Evolutionary conservation across 805 yeast species (phyloP).

Genomic region (Candida bentonensis): DNA sequence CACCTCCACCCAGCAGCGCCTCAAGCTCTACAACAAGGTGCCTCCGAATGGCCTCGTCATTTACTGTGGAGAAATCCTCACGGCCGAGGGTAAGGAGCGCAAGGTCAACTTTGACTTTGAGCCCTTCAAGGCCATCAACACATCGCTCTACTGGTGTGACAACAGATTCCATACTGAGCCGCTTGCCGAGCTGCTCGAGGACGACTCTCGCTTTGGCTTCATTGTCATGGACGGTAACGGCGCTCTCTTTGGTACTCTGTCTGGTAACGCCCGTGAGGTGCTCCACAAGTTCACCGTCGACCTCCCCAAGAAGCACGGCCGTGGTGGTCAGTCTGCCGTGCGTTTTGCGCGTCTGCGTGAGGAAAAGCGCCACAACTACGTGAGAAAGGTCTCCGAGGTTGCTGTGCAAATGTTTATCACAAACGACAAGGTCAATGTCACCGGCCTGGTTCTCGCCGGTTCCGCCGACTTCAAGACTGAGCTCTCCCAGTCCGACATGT

Average conservation of each 20-base stretch:
- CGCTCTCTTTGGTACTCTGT: conserved; percentile 83
- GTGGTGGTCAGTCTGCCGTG: conserved; percentile 99
- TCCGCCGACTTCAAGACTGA: conserved; percentile 98
- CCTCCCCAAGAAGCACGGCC: conserved; percentile 98
- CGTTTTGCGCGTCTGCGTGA: conserved; percentile 99
- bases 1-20: conserved; percentile 94
- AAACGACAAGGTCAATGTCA: conserved; percentile 85
- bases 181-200: conserved; percentile 79
- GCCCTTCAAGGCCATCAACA: conserved; percentile 97
- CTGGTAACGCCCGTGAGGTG: conserved; percentile 95
- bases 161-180: conserved; percentile 98
- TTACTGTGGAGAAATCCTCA: conserved; percentile 96
- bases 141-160: conserved; percentile 92
- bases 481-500: conserved; percentile 81
- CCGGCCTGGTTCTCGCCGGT: conserved; percentile 95
- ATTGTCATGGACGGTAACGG: conserved; percentile 99
- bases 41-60: conserved; percentile 93
- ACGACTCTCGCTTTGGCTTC: conserved; percentile 94
- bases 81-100: conserved; percentile 95
- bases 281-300: conserved; percentile 94
- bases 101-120: conserved; percentile 94
- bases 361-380: conserved; percentile 97
- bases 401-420: conserved; percentile 96
- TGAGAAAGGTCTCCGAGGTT: conserved; percentile 94
- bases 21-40: conserved; percentile 75